Base-by-base conservation (phyloP, 371 early-diverging fungal species). In the Mucor plumbeus region DNA sequence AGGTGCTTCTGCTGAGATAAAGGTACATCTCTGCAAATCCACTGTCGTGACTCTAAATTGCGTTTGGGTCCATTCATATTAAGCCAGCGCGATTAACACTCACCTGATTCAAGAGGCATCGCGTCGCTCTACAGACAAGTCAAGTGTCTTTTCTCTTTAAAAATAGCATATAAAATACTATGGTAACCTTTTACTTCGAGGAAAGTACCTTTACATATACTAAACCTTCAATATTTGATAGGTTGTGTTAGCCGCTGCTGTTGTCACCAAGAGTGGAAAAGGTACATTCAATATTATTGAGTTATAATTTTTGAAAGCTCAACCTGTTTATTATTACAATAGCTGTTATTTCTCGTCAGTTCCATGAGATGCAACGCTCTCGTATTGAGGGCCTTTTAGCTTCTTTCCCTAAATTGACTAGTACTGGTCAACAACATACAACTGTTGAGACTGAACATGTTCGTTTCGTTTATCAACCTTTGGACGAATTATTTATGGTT, bases 331-430 rank as follows among this genome's bases (percentile, higher is more conserved):
- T 36, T 44, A 11, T 38, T 38, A 38, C 38, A 35, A 67, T 78
- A 98, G 98, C 94, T 65, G 86, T 98, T 66, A 88, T 97, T 67
- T 97, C 97, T 67, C 94, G 98, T 53, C 98, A 98, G 84, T 97
- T 97, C 78, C 88, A 94, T 43, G 97, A 96, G 72, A 95, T 97
- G 93, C 93, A 94, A 58, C 91, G 97, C 40, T 89, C 95, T n/a
- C 93, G 97, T 69, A 97, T 97, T 68, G 99, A 98, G 78, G 97
- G 97, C 15, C 84, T 98, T 53, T 81, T 98, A 59, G 93, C 95
- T 13, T 95, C 97, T 44, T 98, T 98, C 71, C 98, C 99, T 7
- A 97, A 97, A 79, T 85, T 99, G 63, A 93, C 97, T 62, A 89
- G 91, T 59, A 81, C 89, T 6, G 93, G 92, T 17, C 93, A 95